Conservation (phyloP, 2,329 filamentous ascomycete species). For the Hirsutella minnesotensis region DNA sequence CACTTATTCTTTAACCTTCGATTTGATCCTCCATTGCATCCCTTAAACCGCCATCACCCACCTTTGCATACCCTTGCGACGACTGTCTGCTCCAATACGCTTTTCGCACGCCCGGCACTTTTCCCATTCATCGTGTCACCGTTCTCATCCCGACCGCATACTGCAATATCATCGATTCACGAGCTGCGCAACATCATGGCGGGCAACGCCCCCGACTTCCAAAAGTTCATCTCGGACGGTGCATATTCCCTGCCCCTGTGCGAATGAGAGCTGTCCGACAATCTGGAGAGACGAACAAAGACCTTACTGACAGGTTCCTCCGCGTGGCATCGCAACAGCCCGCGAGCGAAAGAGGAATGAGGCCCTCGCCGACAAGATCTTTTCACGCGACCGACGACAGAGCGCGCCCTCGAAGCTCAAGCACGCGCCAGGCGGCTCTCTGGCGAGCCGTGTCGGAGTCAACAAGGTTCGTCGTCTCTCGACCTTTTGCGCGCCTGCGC, state of each 20-base stretch:
- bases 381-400: conserved; percentile 47
- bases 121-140: too few species aligned
- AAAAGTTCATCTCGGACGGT: conserved; percentile 45
- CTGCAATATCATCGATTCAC: too few species aligned
- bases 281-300: background rate
- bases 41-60: too few species aligned
- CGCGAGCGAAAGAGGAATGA: conserved; percentile 63
- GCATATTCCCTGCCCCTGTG: conserved; percentile 6
- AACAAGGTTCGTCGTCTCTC: conserved; percentile 46
- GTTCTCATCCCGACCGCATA: too few species aligned
- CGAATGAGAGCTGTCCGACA: background rate
- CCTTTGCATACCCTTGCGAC: too few species aligned
- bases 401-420: conserved; percentile 42
- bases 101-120: too few species aligned
- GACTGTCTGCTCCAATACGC: too few species aligned
- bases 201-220: conserved; percentile 35
- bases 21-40: too few species aligned
- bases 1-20: too few species aligned
- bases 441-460: conserved; percentile 62
- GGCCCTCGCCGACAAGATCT: conserved; percentile 59
- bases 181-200: conserved; percentile 21
- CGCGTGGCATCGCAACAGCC: conserved; percentile 21
- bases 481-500: background rate
- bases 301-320: background rate
- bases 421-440: conserved; percentile 36